Base-by-base conservation (phyloP, 371 early-diverging fungal genomes). In the Mortierella sp. region DNA sequence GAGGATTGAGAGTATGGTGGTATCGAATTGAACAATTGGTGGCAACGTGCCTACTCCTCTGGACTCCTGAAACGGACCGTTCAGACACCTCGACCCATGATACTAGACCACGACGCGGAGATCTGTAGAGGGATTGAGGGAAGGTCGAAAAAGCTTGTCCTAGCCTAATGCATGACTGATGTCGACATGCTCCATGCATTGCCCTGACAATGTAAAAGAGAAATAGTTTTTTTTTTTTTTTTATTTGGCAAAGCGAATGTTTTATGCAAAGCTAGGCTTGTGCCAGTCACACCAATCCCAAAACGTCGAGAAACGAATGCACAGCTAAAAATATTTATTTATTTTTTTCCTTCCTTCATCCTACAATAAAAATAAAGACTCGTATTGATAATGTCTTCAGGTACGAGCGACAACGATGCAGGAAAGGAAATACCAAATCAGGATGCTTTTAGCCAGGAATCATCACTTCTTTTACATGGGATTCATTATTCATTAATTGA, bases 131-230 rank as follows among this genome's bases (percentile, higher is more conserved):
- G 43, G 57, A 28, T 8, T 6, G 43, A 23, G 66, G 26, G n/a
- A 47, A 32, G 15, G 10, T 29, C n/a, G 31, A 15, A 8, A 57
- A n/a, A 53, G 23, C 34, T 15, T 58, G 58, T 59, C 34, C 49
- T 35, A 59, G 67, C 28, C 49, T 31, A 26, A 51, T 49, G 60
- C 40, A 67, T 3, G 32, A 49, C 13, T 42, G 37, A 23, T 55
- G 55, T 51, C 60, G 60, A 59, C 53, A 60, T 47, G 51, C 9
- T 54, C 37, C 54, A 61, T 68, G 55, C 68, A 59, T 67, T 35
- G 58, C 31, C 19, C 17, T 15, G 15, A 17, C 23, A 17, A 4
- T 3, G 7, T 1, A 19, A 43, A 43, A 17, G 45, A 43, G 19
- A 19, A 17, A 3, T 26, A 12, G 7, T 23, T 23, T 23, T 23